Base-by-base conservation (phyloP, 1,284 basidiomycete species). In the Ganoderma multipileum region DNA sequence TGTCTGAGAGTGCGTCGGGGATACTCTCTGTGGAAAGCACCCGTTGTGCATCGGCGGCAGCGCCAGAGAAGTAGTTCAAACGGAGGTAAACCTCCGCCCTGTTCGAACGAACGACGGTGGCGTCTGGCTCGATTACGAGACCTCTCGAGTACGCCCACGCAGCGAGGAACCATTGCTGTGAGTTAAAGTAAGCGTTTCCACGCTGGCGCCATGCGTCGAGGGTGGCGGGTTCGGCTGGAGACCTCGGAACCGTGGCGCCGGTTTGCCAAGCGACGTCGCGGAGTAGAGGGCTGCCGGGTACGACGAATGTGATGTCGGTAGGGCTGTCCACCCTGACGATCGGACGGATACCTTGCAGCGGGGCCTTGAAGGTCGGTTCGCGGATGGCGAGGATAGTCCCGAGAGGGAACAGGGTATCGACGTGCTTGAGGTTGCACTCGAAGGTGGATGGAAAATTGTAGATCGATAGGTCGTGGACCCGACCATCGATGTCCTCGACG, bases 311-410 rank as follows among this genome's bases (percentile, higher is more conserved):
- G 54, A 79, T 73, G 70, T 80, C 79, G 4, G 77, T 73, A 0
- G 80, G 79, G 20, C 75, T 76, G 47, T 80, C 79, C 54, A 80
- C 70, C 9, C 78, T 78, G 6, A 81, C 66, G n/a, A 76, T 68
- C 6, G 75, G 71, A 23, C 69, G 54, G 55, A 26, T 47, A 8
- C 71, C 74, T 18, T 70, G 54, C 20, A 67, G 52, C 7, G 75
- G 70, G 9, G 69, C 63, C 64, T 80, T 79, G 68, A 76, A 75
- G 3, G 70, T 75, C 5, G 81, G 80, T 63, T 82, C 80, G n/a
- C 78, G 76, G 39, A 82, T 75, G 26, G 75, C 76, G 38, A 81
- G 65, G 41, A 79, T 64, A 1, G 71, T 68, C 1, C 80, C 79
- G n/a, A 77, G 59, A 2, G 79, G 75, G 64, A 81, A 77, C 2